Base-by-base conservation (phyloP, 2,329 filamentous ascomycete species). In the Elsinoe ampelina region DNA sequence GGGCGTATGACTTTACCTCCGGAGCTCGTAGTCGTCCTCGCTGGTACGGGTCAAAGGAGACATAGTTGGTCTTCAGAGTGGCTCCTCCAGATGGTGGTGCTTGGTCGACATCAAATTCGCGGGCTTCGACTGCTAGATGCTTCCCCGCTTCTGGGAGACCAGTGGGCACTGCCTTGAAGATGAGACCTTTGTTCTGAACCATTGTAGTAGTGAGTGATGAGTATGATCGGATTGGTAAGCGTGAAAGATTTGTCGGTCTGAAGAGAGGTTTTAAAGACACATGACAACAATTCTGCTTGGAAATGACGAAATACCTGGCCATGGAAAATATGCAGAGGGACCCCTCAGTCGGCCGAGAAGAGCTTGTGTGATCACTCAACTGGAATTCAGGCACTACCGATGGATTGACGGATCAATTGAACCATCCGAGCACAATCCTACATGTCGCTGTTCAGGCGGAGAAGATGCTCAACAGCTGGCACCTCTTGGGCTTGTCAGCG, bases 21-120 rank as follows among this genome's bases (percentile, higher is more conserved):
- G 86, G 67, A 48, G 77, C 71, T 48, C 88, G 84, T 86, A 95
- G 91, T 63, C 82, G 81, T 59, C 86, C 86, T 58, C 90, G 86
- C 76, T 87, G 82, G 75, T 95, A 95, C 1, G 89, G 89, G 71
- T 95, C 89, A 73, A 86, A 86, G 39, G 87, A 91, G 61, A 83
- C 77, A 70, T 86, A 89, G 65, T 85, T 79, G 63, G 86, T 80
- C 73, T 89, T 81, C 61, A 85, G 73, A 32, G 81, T 81, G 50
- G 95, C 70, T 39, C 89, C 84, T 61, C 86, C 85, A 43, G 82
- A 78, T 26, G 73, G 72, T 48, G 83, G 78, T 4, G 79, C 68
- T 52, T 79, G 75, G 20, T 82, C 73, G 62, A 84, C 72, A 67
- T 93, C 87, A 80, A 91, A 83, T 17, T 81, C 77, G 59, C 79